Conservation (phyloP, 108 stramenopile genomes). For the Cyclotella kingstonii region DNA sequence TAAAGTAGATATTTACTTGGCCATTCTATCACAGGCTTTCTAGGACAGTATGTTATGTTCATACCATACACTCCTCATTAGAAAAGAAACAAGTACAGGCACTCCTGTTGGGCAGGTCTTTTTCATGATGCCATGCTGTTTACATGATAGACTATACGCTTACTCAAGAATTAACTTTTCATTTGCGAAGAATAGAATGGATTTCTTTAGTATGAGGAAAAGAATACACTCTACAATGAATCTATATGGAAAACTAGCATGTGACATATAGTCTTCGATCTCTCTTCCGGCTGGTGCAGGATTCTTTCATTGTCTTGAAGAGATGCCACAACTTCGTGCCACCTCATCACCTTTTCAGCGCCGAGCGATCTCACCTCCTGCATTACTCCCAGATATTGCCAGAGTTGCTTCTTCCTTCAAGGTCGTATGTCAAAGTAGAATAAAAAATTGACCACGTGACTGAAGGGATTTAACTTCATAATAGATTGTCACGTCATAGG, state of each 20-base stretch:
- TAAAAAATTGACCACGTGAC: too few relatives aligned
- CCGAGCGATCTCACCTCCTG: neutral
- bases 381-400: neutral
- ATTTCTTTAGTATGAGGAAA: conserved; percentile 11
- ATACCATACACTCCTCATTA: conserved; percentile 5
- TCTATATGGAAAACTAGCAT: neutral
- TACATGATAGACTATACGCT: neutral
- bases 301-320: conserved; percentile 14
- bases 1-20: too few relatives aligned
- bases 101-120: conserved; percentile 7
- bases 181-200: too few relatives aligned
- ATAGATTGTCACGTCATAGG: too few relatives aligned
- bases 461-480: too few relatives aligned
- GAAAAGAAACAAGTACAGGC: neutral
- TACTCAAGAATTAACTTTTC: neutral
- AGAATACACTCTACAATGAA: neutral
- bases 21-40: conserved; percentile 6
- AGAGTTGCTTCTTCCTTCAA: neutral
- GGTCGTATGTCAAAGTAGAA: too few relatives aligned
- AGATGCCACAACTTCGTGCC: neutral
- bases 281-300: conserved; percentile 1
- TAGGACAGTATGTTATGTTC: conserved; percentile 2
- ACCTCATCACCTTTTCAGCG: neutral
- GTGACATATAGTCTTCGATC: neutral
- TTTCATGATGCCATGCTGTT: neutral